Evolutionary conservation across 495 filamentous ascomycete species (phyloP), one percentile per base, ranked within the genome.

Genomic region (Staphylotrichum longicolle): DNA sequence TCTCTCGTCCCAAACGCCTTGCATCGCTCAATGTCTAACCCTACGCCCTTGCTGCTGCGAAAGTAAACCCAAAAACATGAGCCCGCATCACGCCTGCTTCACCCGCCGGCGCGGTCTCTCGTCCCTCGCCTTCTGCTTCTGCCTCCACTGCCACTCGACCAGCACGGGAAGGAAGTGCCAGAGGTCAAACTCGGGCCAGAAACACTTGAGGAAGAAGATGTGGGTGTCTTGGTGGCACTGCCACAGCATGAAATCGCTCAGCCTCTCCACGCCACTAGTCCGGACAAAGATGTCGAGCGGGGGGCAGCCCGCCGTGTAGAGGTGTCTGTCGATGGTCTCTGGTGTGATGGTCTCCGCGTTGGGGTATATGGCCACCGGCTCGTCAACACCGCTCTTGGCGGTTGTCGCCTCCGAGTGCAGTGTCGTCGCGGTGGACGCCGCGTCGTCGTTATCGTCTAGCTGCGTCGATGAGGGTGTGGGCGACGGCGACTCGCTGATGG

Each of bases 201-300:
- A 76, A 58, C 91, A 93, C 59, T 96, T 84, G 45, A 96, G 72
- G 75, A 98, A 98, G 44, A 91, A 90, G 57, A 98, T 88, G 57
- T 96, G 88, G 0, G 94, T 98, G 47, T 93, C 80, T 67, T 95
- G 82, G 66, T 98, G 92, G 67, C 89, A 93, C 74, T 98, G 94
- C 94, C 94, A 98, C 55, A 98, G 85, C 92, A 98, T 92, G 68
- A 98, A 98, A 69, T 98, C 94, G 67, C 91, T 96, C 60, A 98
- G 75, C 27, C 94, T 82, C 68, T 92, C 88, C 10, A 98, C 94
- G 34, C 91, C 94, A 54, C 90, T 95, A 0, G 94, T 98, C 33
- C 94, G 83, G 20, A 98, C 80, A 33, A 98, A 83, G 0, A 98
- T 79, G 65, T 98, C 94, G 27, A 98, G 77, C 2, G 95, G 94